Percentiles rank a stretch among this genome's conserved stretches.
phyloP scores from a whole-genome alignment of 2,329 filamentous ascomycete genomes.

The Colletotrichum limetticola region DNA sequence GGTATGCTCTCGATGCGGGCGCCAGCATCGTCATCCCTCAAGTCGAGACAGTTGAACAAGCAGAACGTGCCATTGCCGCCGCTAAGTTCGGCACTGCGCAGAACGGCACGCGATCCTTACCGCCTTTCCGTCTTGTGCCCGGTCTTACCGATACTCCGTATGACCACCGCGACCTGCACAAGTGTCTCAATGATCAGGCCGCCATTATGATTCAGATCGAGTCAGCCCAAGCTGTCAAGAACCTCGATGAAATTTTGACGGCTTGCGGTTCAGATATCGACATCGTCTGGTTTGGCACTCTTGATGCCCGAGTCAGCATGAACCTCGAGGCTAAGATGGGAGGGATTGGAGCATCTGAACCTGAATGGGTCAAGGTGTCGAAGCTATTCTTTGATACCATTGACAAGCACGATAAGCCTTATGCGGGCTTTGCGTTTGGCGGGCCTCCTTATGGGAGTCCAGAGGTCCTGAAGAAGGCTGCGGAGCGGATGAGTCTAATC shows the following conservation, averaged over 20 bases:
- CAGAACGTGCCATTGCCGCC: constrained; percentile 52
- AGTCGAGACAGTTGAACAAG: constrained; percentile 58
- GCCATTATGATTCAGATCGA: constrained; percentile 62
- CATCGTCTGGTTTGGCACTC: constrained; percentile 56
- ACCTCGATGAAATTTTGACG: constrained; percentile 60
- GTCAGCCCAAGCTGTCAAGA: constrained; percentile 51
- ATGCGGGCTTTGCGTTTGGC: constrained; percentile 45
- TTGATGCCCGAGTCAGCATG: constrained; percentile 59
- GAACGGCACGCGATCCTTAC: constrained; percentile 55
- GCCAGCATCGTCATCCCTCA: constrained; percentile 58
- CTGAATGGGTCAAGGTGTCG: constrained; percentile 52
- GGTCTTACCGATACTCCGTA: constrained; percentile 50
- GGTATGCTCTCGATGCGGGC: constrained; percentile 58
- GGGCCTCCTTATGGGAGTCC: constrained; percentile 39
- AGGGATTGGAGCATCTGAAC: constrained; percentile 46
- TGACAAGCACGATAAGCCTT: constrained; percentile 58
- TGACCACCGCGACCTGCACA: constrained; percentile 47
- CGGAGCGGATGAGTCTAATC: constrained; percentile 41
- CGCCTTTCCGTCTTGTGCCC: constrained; percentile 53
- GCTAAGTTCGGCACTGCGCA: constrained; percentile 55
- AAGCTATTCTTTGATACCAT: constrained; percentile 49
- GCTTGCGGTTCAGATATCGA: constrained; percentile 55
- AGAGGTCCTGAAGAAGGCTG: constrained; percentile 39
- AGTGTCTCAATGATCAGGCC: constrained; percentile 57
- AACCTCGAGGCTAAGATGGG: constrained; percentile 47